These are phyloP conservation scores for Tolypocladium album DNA, from an alignment of 2,329 filamentous ascomycete genomes.

Conservation along the genomic window DNA sequence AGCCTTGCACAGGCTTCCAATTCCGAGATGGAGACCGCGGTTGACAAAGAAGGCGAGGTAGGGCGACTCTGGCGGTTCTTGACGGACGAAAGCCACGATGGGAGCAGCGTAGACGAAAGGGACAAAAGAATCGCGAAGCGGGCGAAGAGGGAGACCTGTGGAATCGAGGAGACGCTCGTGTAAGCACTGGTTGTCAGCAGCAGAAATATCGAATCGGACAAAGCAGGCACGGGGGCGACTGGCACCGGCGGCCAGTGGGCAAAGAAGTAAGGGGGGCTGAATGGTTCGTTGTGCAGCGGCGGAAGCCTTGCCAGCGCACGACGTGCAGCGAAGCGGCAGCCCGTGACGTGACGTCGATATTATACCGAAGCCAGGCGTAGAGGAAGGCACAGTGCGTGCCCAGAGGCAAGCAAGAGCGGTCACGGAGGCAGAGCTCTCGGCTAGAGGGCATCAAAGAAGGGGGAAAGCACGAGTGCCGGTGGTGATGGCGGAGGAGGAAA, in stretches of 20 bases:
- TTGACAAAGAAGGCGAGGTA: conserved; percentile 4
- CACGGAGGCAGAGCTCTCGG: background rate
- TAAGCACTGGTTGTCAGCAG: background rate
- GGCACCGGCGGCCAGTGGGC: background rate
- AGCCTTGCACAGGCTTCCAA: conserved; percentile 13
- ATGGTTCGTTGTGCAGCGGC: background rate
- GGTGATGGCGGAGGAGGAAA: background rate
- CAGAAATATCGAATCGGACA: background rate
- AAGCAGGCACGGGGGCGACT: background rate
- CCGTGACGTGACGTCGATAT: background rate
- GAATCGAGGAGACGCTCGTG: background rate
- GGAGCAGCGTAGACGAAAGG: conserved; percentile 2
- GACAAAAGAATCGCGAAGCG: conserved; percentile 2
- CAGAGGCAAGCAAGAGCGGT: background rate
- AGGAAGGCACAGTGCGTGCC: background rate
- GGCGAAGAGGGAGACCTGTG: background rate
- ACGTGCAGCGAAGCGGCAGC: background rate
- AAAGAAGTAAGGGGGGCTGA: background rate
- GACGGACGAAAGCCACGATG: conserved; percentile 5
- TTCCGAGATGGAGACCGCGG: conserved; percentile 3
- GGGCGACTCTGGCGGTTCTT: conserved; percentile 3
- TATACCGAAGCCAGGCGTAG: background rate
- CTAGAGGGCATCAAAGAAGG: background rate
- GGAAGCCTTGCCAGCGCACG: background rate
- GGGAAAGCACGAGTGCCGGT: background rate